A percentile compares a stretch with the other conserved stretches of the same genome.
Conservation (phyloP, 2,329 filamentous ascomycete species). For the Ophiocordyceps camponoti-rufipedis region DNA sequence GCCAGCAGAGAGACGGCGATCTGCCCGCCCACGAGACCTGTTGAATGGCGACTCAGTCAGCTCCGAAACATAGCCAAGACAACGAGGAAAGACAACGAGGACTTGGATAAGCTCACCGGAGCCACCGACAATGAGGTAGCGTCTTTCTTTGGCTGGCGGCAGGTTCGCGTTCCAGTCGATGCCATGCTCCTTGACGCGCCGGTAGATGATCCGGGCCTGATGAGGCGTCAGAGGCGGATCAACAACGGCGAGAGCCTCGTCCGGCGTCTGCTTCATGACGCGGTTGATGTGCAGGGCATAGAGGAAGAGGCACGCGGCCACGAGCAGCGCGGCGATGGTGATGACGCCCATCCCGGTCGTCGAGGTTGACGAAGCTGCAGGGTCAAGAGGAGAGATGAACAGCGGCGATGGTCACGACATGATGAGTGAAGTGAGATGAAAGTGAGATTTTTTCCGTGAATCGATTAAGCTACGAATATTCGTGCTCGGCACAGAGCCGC, state of each 20-base stretch:
- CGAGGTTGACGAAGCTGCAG: no score
- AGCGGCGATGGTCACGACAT: no score
- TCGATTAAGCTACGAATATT: no score
- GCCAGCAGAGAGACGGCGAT: conserved; percentile 33
- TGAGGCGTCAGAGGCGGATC: conserved; percentile 16
- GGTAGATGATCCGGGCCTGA: conserved; percentile 16
- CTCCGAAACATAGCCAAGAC: no score
- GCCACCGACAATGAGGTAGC: conserved; percentile 26
- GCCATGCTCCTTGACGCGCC: conserved; percentile 15
- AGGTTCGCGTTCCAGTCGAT: conserved; percentile 19
- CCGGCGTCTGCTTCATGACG: conserved; percentile 16
- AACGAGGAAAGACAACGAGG: no score
- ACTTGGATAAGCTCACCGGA: conserved; percentile 17
- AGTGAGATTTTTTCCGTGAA: no score
- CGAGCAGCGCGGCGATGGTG: background rate
- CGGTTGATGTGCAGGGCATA: conserved; percentile 15
- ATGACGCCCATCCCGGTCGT: background rate
- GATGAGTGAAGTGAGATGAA: no score
- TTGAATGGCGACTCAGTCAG: background rate
- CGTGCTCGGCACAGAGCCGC: no score
- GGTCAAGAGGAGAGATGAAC: no score
- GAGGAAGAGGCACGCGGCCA: conserved; percentile 7
- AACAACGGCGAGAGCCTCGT: conserved; percentile 13
- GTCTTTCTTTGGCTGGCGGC: conserved; percentile 20
- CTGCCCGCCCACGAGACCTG: conserved; percentile 35